Percentiles rank a stretch among this genome's conserved stretches.
phyloP scores from a whole-genome alignment of 345 rosid genomes.

The Citrus cavaleriei region DNA sequence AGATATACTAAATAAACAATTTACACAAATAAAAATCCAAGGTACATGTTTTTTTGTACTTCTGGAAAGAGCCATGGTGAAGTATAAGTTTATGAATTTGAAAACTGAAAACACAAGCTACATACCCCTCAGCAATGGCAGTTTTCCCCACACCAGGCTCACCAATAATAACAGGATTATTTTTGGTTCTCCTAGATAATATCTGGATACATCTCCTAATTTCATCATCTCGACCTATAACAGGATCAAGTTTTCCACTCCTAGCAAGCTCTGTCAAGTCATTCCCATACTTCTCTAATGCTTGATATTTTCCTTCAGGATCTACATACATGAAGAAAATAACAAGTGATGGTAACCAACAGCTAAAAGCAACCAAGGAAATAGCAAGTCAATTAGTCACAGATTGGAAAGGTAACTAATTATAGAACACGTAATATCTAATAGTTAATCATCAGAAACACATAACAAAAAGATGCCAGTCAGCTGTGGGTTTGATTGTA shows the following conservation, averaged over 20 bases:
- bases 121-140: conserved; percentile 85
- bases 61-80: not conserved
- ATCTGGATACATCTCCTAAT: conserved; percentile 85
- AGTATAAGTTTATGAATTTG: not conserved
- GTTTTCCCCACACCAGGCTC: conserved; percentile 98
- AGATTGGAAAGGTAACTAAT: not conserved
- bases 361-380: not conserved
- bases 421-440: not conserved
- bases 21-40: not conserved
- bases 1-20: not conserved
- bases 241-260: conserved; percentile 94
- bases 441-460: not conserved
- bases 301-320: conserved; percentile 83
- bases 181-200: conserved; percentile 87
- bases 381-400: not conserved
- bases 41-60: not conserved
- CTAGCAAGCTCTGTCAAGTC: conserved; percentile 90
- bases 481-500: not conserved
- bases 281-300: conserved; percentile 82
- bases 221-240: conserved; percentile 88
- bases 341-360: not conserved
- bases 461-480: not conserved
- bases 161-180: conserved; percentile 91
- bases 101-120: not conserved
- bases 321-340: conserved; percentile 37